These are phyloP conservation scores for Wallacemonas sp. DNA, from an alignment of 208 protist species.

Conservation along the genomic window DNA sequence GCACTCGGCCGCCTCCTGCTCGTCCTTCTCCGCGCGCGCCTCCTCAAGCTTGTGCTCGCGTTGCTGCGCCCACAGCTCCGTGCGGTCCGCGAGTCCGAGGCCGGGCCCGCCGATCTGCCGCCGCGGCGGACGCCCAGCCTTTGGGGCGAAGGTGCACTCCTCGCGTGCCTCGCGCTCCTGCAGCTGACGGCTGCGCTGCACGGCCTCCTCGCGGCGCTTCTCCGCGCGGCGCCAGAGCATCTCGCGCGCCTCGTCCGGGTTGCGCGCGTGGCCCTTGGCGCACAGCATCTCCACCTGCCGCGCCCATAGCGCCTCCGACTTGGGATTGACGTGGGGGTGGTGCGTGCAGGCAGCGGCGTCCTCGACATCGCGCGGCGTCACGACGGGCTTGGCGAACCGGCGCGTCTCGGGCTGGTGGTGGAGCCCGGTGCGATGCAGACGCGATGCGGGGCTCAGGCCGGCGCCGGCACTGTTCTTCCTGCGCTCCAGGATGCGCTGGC, in stretches of 20 bases:
- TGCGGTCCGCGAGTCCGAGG: slow-evolving; percentile 48
- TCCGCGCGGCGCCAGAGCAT: slow-evolving; percentile 66
- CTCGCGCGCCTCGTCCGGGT: slow-evolving; percentile 41
- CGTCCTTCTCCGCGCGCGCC: slow-evolving; percentile 41
- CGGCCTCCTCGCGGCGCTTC: slow-evolving; percentile 41
- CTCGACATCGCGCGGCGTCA: slow-evolving; percentile 40
- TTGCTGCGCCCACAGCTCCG: slow-evolving; percentile 53
- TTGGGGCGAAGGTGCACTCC: slow-evolving; percentile 72
- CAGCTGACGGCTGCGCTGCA: slow-evolving; percentile 26
- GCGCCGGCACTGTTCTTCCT: slow-evolving; percentile 27
- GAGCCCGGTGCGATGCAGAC: slow-evolving; percentile 19
- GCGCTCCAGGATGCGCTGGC: slow-evolving; percentile 26
- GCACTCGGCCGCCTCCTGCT: slow-evolving; percentile 38
- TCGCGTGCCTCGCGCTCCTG: slow-evolving; percentile 28
- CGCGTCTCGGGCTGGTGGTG: neutral
- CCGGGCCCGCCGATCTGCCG: slow-evolving; percentile 28
- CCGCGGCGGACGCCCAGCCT: slow-evolving; percentile 48
- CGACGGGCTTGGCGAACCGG: slow-evolving; percentile 21
- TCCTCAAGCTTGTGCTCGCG: slow-evolving; percentile 40
- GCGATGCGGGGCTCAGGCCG: slow-evolving; percentile 29
- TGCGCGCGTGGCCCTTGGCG: slow-evolving; percentile 40
- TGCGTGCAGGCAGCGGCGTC: slow-evolving; percentile 43
- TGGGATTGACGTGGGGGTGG: slow-evolving; percentile 39
- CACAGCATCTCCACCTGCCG: slow-evolving; percentile 44
- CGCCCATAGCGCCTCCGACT: slow-evolving; percentile 54